A percentile compares a stretch with the other conserved stretches of the same genome.
Evolutionary conservation across 1,139 yeast genomes (phyloP).

Genomic region (Insectozyma bohioensis): DNA sequence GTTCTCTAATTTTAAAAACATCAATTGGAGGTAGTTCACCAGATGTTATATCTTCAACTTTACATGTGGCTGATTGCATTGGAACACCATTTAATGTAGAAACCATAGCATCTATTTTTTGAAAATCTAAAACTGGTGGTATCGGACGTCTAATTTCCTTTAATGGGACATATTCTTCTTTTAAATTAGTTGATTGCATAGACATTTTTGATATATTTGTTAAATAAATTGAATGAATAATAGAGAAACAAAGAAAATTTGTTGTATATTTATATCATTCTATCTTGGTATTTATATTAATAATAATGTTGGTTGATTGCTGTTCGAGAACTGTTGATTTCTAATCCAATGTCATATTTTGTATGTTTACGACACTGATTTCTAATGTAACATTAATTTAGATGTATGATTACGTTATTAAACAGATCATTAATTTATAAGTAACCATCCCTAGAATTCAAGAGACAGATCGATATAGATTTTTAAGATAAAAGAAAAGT

Average conservation of each 20-base stretch:
- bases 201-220: constrained; percentile 26
- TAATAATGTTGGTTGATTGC: not conserved
- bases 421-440: no score
- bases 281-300: not conserved
- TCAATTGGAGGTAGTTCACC: constrained; percentile 80
- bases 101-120: constrained; percentile 77
- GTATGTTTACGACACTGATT: no score
- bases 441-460: no score
- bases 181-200: constrained; percentile 36
- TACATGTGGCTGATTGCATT: constrained; percentile 62
- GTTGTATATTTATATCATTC: not conserved
- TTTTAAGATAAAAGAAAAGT: no score
- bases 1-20: constrained; percentile 63
- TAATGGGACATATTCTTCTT: constrained; percentile 60
- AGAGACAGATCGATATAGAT: no score
- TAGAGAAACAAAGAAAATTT: not conserved
- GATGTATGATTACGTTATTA: no score
- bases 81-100: constrained; percentile 68
- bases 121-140: constrained; percentile 73
- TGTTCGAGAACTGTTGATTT: constrained; percentile 1
- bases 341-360: no score
- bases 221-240: not conserved
- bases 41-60: constrained; percentile 50
- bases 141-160: constrained; percentile 72
- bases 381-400: no score